Percentiles rank a stretch among this genome's conserved stretches.
Evolutionary conservation across 2,329 filamentous ascomycete genomes (phyloP).

Genomic region (Calonectria fujianensis): DNA sequence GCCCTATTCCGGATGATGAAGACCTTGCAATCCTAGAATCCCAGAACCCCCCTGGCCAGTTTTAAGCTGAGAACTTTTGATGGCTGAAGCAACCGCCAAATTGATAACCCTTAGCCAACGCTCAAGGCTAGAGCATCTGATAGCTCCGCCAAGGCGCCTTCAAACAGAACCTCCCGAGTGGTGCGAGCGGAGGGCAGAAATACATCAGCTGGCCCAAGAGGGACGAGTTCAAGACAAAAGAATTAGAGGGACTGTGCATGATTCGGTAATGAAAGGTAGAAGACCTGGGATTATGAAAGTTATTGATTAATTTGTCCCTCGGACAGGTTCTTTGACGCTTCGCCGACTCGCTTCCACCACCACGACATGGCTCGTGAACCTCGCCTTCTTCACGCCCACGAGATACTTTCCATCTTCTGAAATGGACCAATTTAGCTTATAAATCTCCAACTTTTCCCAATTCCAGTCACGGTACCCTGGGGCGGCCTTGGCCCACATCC

Average conservation of each 20-base stretch:
- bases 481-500: neutral
- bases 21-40: no score
- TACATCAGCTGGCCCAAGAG: neutral
- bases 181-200: neutral
- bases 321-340: neutral
- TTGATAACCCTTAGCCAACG: no score
- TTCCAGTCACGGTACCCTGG: neutral
- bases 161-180: neutral
- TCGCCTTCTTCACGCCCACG: neutral
- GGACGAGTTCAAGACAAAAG: neutral
- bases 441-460: neutral
- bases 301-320: neutral
- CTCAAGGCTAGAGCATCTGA: no score
- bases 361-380: neutral
- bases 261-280: neutral
- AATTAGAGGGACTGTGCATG: neutral
- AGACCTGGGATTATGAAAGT: neutral
- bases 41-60: no score
- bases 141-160: neutral
- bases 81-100: no score
- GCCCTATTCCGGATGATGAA: no score
- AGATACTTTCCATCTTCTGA: slow-evolving; percentile 4
- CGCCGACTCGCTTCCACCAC: neutral
- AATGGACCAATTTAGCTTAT: neutral
- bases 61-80: no score